A percentile compares a stretch with the other conserved stretches of the same genome.
These are phyloP conservation scores for Meyerozyma elateridarum DNA, from an alignment of 1,139 yeast genomes.

Conservation along the genomic window DNA sequence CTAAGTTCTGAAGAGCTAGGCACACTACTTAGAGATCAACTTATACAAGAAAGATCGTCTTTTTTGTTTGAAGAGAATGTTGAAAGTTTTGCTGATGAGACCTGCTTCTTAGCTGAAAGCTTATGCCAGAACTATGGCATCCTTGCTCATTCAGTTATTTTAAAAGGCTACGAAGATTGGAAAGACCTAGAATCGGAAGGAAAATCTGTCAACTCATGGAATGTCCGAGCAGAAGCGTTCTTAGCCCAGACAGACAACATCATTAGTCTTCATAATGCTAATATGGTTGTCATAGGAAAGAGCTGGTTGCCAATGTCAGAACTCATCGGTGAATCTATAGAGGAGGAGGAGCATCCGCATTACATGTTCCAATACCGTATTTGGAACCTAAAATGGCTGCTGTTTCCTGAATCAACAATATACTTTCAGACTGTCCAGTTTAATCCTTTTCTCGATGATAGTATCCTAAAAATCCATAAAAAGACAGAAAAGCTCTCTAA, in stretches of 20 bases:
- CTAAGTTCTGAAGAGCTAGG: slow-evolving; percentile 7
- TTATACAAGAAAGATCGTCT: slow-evolving; percentile 39
- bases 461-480: no score
- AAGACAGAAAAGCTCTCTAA: no score
- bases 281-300: slow-evolving; percentile 9
- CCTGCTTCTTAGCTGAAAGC: slow-evolving; percentile 29
- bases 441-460: no score
- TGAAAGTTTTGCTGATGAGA: slow-evolving; percentile 41
- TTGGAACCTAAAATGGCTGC: no score
- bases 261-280: slow-evolving; percentile 9
- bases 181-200: slow-evolving; percentile 16
- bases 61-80: slow-evolving; percentile 34
- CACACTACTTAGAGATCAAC: slow-evolving; percentile 36
- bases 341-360: no score
- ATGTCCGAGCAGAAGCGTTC: slow-evolving; percentile 25
- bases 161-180: slow-evolving; percentile 32
- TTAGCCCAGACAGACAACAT: slow-evolving; percentile 20
- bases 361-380: no score
- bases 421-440: no score
- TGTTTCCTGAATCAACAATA: no score
- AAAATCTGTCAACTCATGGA: no score
- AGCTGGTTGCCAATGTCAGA: slow-evolving; percentile 9
- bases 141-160: slow-evolving; percentile 29
- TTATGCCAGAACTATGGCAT: slow-evolving; percentile 29
- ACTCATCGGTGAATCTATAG: not conserved